Evolutionary conservation across 768 basidiomycete genomes (phyloP).

Genomic region (Pisolithus orientalis): DNA sequence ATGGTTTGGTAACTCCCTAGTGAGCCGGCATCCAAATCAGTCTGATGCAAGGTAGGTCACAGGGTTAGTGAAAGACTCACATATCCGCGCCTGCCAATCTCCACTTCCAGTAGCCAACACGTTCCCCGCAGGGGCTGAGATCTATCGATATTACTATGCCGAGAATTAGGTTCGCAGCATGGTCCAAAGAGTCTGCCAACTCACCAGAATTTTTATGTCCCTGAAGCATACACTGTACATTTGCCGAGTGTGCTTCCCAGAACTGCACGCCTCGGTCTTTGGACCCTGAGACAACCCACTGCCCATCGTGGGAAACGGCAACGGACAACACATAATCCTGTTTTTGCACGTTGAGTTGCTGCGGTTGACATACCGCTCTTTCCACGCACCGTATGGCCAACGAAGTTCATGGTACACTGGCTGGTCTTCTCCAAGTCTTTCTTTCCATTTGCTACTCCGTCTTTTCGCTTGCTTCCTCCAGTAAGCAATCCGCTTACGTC

Average conservation of each 20-base stretch:
- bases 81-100: constrained; percentile 67
- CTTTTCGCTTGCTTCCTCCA: constrained; percentile 26
- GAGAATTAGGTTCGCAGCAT: constrained; percentile 5
- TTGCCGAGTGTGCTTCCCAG: constrained; percentile 74
- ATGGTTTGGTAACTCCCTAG: constrained; percentile 27
- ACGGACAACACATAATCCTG: constrained; percentile 71
- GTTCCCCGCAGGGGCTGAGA: constrained; percentile 52
- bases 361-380: neutral
- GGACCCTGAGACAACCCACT: constrained; percentile 91
- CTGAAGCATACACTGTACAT: constrained; percentile 91
- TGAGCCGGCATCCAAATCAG: neutral
- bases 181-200: constrained; percentile 14
- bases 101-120: constrained; percentile 66
- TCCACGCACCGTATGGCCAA: constrained; percentile 72
- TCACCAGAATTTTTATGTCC: constrained; percentile 61
- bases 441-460: constrained; percentile 36
- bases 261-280: constrained; percentile 97
- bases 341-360: constrained; percentile 1
- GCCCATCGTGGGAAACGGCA: constrained; percentile 84
- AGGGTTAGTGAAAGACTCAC: constrained; percentile 29
- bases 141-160: constrained; percentile 64
- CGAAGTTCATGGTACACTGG: constrained; percentile 75
- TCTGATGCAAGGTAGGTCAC: constrained; percentile 1
- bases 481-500: constrained; percentile 45
- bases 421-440: constrained; percentile 46